Conservation (phyloP, 768 basidiomycete species). For the Leucosporidium scottii region DNA sequence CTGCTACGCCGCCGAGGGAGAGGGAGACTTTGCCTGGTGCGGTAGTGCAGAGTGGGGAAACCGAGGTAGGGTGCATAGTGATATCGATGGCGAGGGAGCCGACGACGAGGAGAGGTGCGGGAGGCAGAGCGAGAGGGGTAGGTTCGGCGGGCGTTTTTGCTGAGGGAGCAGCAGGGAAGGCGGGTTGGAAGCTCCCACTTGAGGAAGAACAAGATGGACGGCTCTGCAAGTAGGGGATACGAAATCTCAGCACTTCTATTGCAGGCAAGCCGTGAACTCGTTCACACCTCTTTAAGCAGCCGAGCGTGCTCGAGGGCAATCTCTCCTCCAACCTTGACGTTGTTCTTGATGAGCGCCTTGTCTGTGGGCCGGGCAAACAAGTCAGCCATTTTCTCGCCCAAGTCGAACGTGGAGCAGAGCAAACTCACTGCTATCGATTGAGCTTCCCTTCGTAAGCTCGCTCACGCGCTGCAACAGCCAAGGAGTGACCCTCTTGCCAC, state of each 20-base stretch:
- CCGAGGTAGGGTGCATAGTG: conserved; percentile 47
- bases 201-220: not conserved
- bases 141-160: not conserved
- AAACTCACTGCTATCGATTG: conserved; percentile 63
- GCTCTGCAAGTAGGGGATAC: conserved; percentile 41
- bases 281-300: conserved; percentile 42
- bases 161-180: not conserved
- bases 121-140: not conserved
- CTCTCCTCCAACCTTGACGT: conserved; percentile 70
- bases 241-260: conserved; percentile 6
- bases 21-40: conserved; percentile 67
- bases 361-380: conserved; percentile 46
- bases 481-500: conserved; percentile 88
- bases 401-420: not conserved
- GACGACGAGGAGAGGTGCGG: conserved; percentile 55
- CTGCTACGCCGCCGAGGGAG: conserved; percentile 78
- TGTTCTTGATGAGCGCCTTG: conserved; percentile 81
- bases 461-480: conserved; percentile 80
- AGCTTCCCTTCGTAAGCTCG: conserved; percentile 69
- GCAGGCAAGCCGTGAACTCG: not conserved
- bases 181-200: not conserved
- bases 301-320: conserved; percentile 71
- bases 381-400: not conserved
- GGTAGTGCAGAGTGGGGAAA: conserved; percentile 54
- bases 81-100: conserved; percentile 89